These are phyloP conservation scores for Chimonanthus salicifolius DNA, from an alignment of 164 flowering plant genomes.

Conservation along the genomic window DNA sequence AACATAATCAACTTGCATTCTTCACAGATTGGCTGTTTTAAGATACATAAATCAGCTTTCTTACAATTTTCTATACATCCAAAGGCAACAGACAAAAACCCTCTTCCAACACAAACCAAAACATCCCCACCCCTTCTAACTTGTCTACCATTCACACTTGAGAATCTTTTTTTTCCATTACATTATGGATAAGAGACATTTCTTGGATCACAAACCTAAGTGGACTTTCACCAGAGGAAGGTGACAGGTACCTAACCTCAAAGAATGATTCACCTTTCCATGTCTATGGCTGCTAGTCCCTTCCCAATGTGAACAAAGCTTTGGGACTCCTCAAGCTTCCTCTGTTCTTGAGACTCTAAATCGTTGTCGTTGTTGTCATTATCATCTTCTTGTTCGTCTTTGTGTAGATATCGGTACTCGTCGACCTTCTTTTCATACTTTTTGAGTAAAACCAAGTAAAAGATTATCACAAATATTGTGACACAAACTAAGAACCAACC, in stretches of 20 bases:
- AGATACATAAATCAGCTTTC: too few relatives aligned
- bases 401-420: conserved; percentile 23
- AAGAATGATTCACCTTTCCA: conserved; percentile 28
- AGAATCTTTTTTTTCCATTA: too few relatives aligned
- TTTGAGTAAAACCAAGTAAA: conserved; percentile 34
- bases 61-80: not conserved
- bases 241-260: not conserved
- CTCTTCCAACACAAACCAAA: not conserved
- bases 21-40: not conserved
- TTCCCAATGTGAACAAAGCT: conserved; percentile 39
- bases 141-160: too few relatives aligned
- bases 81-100: not conserved
- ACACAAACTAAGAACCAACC: conserved; percentile 46
- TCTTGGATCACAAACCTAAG: not conserved
- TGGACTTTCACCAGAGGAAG: conserved; percentile 9
- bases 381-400: conserved; percentile 14
- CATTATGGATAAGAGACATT: not conserved
- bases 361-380: conserved; percentile 16
- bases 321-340: conserved; percentile 10
- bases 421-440: conserved; percentile 22
- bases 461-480: conserved; percentile 27
- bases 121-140: not conserved
- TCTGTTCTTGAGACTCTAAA: conserved; percentile 18
- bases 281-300: conserved; percentile 20
- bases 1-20: not conserved